Evolutionary conservation across 805 yeast genomes (phyloP), one percentile per base, ranked within the genome.

Genomic region (Candida pini): DNA sequence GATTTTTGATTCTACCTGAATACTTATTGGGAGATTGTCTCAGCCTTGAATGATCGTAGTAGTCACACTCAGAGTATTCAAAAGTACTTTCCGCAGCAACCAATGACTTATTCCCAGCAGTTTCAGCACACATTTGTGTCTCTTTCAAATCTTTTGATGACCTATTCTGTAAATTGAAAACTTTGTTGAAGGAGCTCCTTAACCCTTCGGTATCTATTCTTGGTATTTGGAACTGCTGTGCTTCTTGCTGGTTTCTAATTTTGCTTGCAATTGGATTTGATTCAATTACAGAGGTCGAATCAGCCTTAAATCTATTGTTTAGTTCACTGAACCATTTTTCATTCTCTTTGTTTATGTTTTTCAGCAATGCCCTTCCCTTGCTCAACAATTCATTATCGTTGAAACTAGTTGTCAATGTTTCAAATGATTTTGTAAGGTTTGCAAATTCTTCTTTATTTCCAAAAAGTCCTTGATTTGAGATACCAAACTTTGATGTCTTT

Each of bases 311-410:
- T 15, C 29, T 40, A 13, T 16, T 39, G 17, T 40, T 43, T 13
- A 44, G 21, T 5, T 41, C 48, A 9, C 33, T 41, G n/a, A 52
- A 22, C 48, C 49, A 53, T 28, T 40, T 49, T 15, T 46, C 53
- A 35, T 48, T 48, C 24, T 45, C 56, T 18, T 40, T 41, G 21
- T 49, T 50, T 31, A 54, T 30, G 22, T 48, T 41, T 15, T 47
- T 58, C 26, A 58, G 39, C 15, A 58, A 36, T 1, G 36, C 35
- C 23, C 45, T 56, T 8, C 62, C 52, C 31, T 41, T 52, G 13
- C 29, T 43, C 5, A 57, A 26, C 16, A 58, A 35, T 9, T 51
- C 56, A 36, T 38, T 50, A 25, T 43, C 40, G 25, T 41, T 34
- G 27, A 49, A 41, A 22, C 44, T 52, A 28, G 44, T 43, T n/a